A percentile compares a stretch with the other conserved stretches of the same genome.
phyloP scores from a whole-genome alignment of 306 rosid genomes.

The Benincasa hispida region DNA sequence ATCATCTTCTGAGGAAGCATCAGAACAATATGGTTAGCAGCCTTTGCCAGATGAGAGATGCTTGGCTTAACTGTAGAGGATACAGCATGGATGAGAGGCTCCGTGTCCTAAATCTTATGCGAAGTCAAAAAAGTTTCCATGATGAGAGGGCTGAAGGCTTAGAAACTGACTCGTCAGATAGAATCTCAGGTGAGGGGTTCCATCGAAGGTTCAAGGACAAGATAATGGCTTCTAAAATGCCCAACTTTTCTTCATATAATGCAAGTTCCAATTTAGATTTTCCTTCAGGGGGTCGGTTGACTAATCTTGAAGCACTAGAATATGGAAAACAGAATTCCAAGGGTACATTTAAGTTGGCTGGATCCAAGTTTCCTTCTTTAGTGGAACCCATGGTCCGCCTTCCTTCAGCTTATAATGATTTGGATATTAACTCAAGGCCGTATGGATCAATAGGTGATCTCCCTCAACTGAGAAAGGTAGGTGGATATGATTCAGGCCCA shows the following conservation, averaged over 20 bases:
- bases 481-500: conserved; percentile 39
- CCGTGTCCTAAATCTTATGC: conserved; percentile 73
- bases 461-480: conserved; percentile 34
- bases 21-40: conserved; percentile 80
- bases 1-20: conserved; percentile 80
- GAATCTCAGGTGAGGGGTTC: conserved; percentile 55
- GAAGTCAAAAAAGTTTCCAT: conserved; percentile 83
- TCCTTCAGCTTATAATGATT: conserved; percentile 37
- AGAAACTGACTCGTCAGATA: conserved; percentile 58
- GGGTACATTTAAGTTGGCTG: conserved; percentile 66
- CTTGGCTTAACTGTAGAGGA: conserved; percentile 84
- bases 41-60: conserved; percentile 89
- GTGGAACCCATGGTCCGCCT: conserved; percentile 29
- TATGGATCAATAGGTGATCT: conserved; percentile 41
- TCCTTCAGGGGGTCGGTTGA: conserved; percentile 24
- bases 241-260: conserved; percentile 35
- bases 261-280: conserved; percentile 34
- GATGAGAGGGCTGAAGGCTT: conserved; percentile 63
- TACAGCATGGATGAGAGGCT: conserved; percentile 91
- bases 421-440: conserved; percentile 41
- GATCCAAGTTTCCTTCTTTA: conserved; percentile 33
- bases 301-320: conserved; percentile 31
- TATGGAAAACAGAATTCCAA: conserved; percentile 57
- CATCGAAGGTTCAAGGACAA: conserved; percentile 42
- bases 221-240: conserved; percentile 33